These are phyloP conservation scores for Hippophae tibetana DNA, from an alignment of 306 rosid species.

Conservation along the genomic window DNA sequence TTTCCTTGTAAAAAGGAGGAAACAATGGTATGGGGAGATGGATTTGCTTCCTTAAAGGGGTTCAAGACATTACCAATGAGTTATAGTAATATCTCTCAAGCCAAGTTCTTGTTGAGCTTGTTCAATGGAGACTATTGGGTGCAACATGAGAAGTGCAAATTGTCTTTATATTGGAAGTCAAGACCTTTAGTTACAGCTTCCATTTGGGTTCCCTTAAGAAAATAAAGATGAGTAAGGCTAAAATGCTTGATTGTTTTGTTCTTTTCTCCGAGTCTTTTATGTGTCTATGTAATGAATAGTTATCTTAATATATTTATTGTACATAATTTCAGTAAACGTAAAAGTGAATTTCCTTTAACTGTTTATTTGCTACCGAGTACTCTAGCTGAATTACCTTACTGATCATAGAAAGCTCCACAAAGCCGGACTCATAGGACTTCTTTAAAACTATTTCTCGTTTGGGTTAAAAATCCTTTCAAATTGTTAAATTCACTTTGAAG, in stretches of 20 bases:
- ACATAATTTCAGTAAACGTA: no score
- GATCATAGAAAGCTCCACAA: no score
- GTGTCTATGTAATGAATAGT: not conserved
- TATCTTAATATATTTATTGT: no score
- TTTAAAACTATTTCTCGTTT: no score
- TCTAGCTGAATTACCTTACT: no score
- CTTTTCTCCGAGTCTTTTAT: not conserved
- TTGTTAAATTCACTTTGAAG: no score
- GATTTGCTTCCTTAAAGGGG: constrained; percentile 29
- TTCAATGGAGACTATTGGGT: constrained; percentile 58
- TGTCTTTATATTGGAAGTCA: constrained; percentile 56
- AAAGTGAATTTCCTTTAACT: no score
- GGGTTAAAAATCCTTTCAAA: no score
- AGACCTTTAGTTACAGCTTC: constrained; percentile 53
- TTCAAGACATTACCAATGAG: constrained; percentile 39
- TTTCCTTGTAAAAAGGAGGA: constrained; percentile 38
- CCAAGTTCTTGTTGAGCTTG: constrained; percentile 48
- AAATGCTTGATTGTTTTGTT: not conserved
- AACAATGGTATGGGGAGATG: constrained; percentile 32
- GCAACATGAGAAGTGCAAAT: constrained; percentile 31
- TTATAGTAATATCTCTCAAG: constrained; percentile 45
- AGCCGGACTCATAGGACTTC: no score
- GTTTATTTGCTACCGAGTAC: no score
- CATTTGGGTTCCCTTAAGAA: constrained; percentile 39
- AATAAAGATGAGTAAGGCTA: not conserved